These are phyloP conservation scores for Aspergillus sclerotiicarbonarius DNA, from an alignment of 495 filamentous ascomycete species.

Conservation along the genomic window DNA sequence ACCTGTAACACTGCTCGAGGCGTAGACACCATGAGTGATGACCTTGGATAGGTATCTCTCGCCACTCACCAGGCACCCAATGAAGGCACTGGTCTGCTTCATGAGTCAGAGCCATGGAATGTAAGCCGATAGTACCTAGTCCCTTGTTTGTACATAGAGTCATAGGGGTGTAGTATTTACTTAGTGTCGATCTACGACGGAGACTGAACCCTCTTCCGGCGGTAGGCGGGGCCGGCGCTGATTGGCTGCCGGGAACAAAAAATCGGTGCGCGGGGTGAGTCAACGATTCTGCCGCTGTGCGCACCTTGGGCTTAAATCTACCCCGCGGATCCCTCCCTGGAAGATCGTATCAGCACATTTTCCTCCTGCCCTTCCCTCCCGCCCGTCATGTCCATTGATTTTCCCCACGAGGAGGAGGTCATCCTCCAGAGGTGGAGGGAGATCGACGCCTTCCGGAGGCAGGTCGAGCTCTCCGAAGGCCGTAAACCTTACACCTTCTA, in stretches of 20 bases:
- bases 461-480: slow-evolving; percentile 71
- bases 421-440: slow-evolving; percentile 81
- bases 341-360: slow-evolving; percentile 21
- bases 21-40: neutral
- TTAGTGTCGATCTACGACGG: neutral
- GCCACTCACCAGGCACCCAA: neutral
- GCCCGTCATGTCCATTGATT: slow-evolving; percentile 77
- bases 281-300: slow-evolving; percentile 18
- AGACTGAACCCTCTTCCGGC: neutral
- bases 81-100: neutral
- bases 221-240: neutral
- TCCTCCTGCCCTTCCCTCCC: slow-evolving; percentile 14
- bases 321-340: slow-evolving; percentile 24
- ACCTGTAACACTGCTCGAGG: neutral
- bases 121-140: too few species aligned
- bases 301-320: slow-evolving; percentile 17
- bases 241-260: slow-evolving; percentile 18
- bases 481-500: slow-evolving; percentile 68
- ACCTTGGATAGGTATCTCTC: neutral
- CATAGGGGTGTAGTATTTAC: too few species aligned
- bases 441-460: slow-evolving; percentile 81
- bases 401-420: slow-evolving; percentile 83
- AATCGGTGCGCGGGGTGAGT: slow-evolving; percentile 35
- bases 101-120: neutral
- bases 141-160: too few species aligned